Base-by-base conservation (phyloP, 306 rosid genomes). In the Castanea crenata region DNA sequence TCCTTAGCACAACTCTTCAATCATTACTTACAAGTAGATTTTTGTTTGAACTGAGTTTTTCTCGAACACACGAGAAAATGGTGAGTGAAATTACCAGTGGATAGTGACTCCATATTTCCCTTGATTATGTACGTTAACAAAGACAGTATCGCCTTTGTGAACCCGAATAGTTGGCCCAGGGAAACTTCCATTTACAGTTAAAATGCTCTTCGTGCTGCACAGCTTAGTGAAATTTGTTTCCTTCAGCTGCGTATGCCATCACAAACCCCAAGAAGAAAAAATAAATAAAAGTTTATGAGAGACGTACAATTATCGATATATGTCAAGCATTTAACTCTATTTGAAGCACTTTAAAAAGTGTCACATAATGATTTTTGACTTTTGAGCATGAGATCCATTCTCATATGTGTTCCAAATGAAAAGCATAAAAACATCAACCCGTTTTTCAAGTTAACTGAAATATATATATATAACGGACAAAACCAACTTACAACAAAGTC, bases 131-230 rank as follows among this genome's bases (percentile, higher is more conserved):
- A 73, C 76, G 19, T 29, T 73, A 29, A 73, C 76, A 73, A 5
- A 73, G 12, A 55, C 76, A 55, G 76, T 73, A 73, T 73, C 76
- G 44, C 76, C 76, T 73, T 55, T 73, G 44, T 55, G 11, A 55
- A 73, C 44, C 9, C 25, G 64, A 51, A 73, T 51, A 13, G 77
- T 71, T 79, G 87, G 84, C 52, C 87, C 87, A 6, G 87, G 87
- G 76, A 83, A 79, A 67, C 76, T 83, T 20, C 38, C 73, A 59
- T 78, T 83, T 31, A 83, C 83, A 18, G 86, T 79, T 69, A 79
- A 65, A 27, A 76, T 75, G 75, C 78, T 70, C 55, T 79, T 83
- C 11, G 87, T 79, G 78, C 81, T 62, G 56, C 87, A 79, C 71
- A 83, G 14, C 78, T 35, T 79, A 5, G 78, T 79, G 71, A 79